Base-by-base conservation (phyloP, 352 stramenopile species). In the Aphanomyces astaci region DNA sequence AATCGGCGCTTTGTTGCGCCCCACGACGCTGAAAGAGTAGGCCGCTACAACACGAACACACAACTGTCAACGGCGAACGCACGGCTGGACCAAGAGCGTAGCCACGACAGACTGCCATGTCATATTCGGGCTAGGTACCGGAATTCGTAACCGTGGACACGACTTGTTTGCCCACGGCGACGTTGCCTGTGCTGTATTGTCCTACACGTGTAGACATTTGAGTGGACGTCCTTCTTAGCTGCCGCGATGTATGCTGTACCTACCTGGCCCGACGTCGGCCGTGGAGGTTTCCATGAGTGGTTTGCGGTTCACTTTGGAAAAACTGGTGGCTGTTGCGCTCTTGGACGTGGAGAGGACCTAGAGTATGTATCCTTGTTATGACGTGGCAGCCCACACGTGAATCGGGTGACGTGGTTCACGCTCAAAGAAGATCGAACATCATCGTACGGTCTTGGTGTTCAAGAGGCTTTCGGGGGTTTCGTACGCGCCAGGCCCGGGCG, bases 251-350 rank as follows among this genome's bases (percentile, higher is more conserved):
- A n/a, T n/a, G n/a, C n/a, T n/a, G 25, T 4, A 46, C 40, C 4
- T 4, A 68, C 62, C 83, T 11, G 83, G 83, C 2, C 83, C 83
- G 2, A 92, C 83, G 33, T 89, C 80, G 10, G 71, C 78, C 13
- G 78, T 77, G 48, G 72, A 76, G 7, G 72, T 77, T 2, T 73
- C 70, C 2, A 70, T 64, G 46, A 92, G 70, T 11, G 83, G 77
- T 67, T 89, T 91, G 53, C 83, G 75, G 71, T 91, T 82, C 3
- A 87, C 83, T 40, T 87, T 85, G 3, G 81, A 76, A 52, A 91
- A 91, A 11, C 78, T 78, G 17, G 81, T 73, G 72, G 79, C 75
- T 0, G 78, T 76, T 24, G 83, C 82, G 28, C 71, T 80, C 71
- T 86, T 88, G 30, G 88, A 79, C 13, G 83, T 91, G n/a, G 81